Base-by-base conservation (phyloP, 116 monocot genomes). In the Dioscorea cayenensis region DNA sequence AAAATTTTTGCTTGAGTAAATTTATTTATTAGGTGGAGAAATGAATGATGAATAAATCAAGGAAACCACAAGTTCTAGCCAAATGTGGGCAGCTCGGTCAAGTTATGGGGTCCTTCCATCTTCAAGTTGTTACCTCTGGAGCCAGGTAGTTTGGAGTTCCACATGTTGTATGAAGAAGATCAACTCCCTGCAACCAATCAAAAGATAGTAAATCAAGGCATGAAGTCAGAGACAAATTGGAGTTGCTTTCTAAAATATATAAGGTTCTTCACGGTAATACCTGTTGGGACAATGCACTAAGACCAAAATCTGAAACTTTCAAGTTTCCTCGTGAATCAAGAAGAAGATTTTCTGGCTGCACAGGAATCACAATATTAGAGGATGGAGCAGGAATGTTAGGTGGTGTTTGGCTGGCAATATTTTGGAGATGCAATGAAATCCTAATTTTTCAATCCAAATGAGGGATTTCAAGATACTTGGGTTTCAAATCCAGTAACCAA, bases 271-370 rank as follows among this genome's bases (percentile, higher is more conserved):
- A 0, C 16, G 14, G 37, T 25, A 72, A 78, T 82, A 87, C 93
- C 68, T 93, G 76, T 58, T 87, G 83, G 29, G 83, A 76, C 81
- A 89, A 66, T 55, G 90, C 87, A 77, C 94, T 94, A 49, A 94
- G 87, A 14, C 94, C 94, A 81, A 94, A 94, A 77, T 94, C 94
- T 71, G 90, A 90, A 79, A 94, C 79, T 73, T 94, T 94, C 29
- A 94, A 64, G 68, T 79, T 94, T 73, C 94, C 94, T 64, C n/a
- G 71, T 9, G 81, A 79, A 79, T 94, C 90, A 67, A 94, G 87
- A 76, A 94, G 94, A 72, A 94, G 87, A 76, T 94, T 94, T 77
- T 94, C 94, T 66, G 90, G 94, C 94, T 94, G 77, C 59, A 84
- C 29, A 81, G 60, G 49, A n/a, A 71, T 73, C 13, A 49, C 59